Evolutionary conservation across 768 basidiomycete species (phyloP), one percentile per base, ranked within the genome.

Genomic region (Leccinum uliginosum): DNA sequence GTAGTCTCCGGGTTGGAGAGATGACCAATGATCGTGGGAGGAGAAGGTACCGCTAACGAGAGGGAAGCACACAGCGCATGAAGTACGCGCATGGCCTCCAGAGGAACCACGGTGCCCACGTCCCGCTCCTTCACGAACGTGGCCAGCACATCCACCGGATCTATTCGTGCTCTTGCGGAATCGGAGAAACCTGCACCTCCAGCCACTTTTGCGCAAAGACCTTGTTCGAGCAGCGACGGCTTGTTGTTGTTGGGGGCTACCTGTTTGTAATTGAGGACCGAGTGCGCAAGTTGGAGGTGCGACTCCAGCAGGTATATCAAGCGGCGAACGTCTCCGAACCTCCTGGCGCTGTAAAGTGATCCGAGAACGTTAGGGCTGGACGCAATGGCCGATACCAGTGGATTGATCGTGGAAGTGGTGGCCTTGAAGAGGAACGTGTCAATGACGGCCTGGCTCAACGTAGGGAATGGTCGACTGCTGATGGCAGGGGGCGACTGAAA

Each of bases 371-470:
- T 79, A 9, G 77, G 76, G 12, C 85, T 87, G 1, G 82, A 76
- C 11, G 83, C 81, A 56, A 97, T 78, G 30, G 83, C 78, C 0
- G 86, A 81, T 49, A 94, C 79, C 29, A 96, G 75, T 0, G 94
- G 93, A 56, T 83, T 86, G 61, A 96, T 87, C 1, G 89, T 87
- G 0, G 91, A 86, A 2, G 85, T 83, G 6, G 89, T 86, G 1
- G 91, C 87, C 60, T 85, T 85, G 70, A 80, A 79, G 15, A 97
- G 75, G 50, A 96, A 78, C 0, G 82, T 78, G 57, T 93, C 89
- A 3, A 83, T 77, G 43, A 94, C 77, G 0, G 82, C 76, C 59
- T 82, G 82, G 62, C 86, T 81, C 52, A 91, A 72, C 8, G 75
- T 67, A 0, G 80, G 73, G 63, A 89, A 87, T 0, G 88, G 86